phyloP scores from a whole-genome alignment of 495 filamentous ascomycete species.

The Opeltia flavorubescens region DNA sequence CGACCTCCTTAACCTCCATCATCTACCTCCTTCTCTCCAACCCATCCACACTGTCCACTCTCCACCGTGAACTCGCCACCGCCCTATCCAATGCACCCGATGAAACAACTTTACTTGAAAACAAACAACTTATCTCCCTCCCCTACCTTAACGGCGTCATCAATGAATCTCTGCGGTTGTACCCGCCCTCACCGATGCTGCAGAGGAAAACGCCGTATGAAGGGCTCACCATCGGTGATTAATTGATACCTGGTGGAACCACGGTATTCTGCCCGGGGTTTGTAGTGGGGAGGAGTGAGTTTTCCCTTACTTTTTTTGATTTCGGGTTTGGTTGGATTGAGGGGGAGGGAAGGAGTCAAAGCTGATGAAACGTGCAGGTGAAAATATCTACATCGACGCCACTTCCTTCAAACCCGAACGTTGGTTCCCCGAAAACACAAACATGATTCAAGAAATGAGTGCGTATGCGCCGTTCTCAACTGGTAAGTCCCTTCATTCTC shows the following conservation, averaged over 20 bases:
- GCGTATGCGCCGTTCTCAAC: conserved; percentile 9
- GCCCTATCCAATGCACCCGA: conserved; percentile 6
- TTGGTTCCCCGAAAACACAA: conserved; percentile 1
- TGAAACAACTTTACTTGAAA: background rate
- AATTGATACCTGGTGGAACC: conserved; percentile 28
- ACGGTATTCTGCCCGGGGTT: conserved; percentile 25
- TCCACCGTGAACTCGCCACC: conserved; percentile 20
- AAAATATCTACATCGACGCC: background rate
- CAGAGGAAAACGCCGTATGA: conserved; percentile 27
- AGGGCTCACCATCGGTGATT: conserved; percentile 29
- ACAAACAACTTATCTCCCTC: conserved; percentile 10
- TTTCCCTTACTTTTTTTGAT: background rate
- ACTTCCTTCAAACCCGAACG: conserved; percentile 6
- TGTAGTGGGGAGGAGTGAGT: conserved; percentile 19
- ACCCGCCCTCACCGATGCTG: conserved; percentile 25
- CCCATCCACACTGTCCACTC: conserved; percentile 11
- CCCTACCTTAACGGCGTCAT: conserved; percentile 30
- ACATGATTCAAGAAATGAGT: conserved; percentile 7
- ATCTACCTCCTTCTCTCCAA: conserved; percentile 22
- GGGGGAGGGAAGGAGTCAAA: background rate
- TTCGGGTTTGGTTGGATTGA: background rate
- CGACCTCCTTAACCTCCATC: conserved; percentile 19
- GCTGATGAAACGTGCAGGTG: background rate
- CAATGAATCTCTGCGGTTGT: conserved; percentile 33
- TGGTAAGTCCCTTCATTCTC: conserved; percentile 2